Evolutionary conservation across 495 filamentous ascomycete genomes (phyloP).

Genomic region (Ramalina intermedia): DNA sequence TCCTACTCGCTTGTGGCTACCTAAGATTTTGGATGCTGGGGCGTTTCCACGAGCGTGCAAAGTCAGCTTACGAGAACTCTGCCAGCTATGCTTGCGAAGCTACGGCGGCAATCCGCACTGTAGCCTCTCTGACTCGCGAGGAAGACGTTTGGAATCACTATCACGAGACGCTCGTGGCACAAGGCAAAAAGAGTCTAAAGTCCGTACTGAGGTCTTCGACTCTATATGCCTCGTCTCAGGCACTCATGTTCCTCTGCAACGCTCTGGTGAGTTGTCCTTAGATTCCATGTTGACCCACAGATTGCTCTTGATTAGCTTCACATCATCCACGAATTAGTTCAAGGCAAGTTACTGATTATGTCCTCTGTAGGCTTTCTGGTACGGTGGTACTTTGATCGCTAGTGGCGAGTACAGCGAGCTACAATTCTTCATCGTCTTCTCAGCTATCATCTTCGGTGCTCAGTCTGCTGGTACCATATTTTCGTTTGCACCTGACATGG

Average conservation of each 20-base stretch:
- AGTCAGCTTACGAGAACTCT: constrained; percentile 56
- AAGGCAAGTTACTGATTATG: too few relatives aligned
- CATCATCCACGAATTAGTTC: too few relatives aligned
- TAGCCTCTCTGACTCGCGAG: constrained; percentile 80
- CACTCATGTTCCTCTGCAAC: constrained; percentile 63
- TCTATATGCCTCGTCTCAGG: constrained; percentile 69
- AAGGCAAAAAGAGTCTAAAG: constrained; percentile 44
- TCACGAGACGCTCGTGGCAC: constrained; percentile 46
- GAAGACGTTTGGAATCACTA: constrained; percentile 64
- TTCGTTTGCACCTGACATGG: constrained; percentile 77
- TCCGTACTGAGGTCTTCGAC: constrained; percentile 53
- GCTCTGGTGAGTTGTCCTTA: constrained; percentile 38
- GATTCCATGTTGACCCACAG: too few relatives aligned
- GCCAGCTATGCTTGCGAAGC: constrained; percentile 84
- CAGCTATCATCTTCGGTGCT: constrained; percentile 64
- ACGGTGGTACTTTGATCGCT: constrained; percentile 69
- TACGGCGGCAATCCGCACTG: constrained; percentile 79
- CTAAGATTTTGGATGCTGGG: constrained; percentile 75
- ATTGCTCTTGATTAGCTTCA: too few relatives aligned
- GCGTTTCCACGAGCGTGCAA: constrained; percentile 54
- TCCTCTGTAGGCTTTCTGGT: constrained; percentile 57
- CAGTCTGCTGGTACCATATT: constrained; percentile 81
- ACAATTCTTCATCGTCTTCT: constrained; percentile 77
- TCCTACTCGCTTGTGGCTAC: constrained; percentile 69
- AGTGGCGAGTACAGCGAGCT: constrained; percentile 53